Conservation (phyloP, 1,284 basidiomycete genomes). For the Porodaedalea pini region DNA sequence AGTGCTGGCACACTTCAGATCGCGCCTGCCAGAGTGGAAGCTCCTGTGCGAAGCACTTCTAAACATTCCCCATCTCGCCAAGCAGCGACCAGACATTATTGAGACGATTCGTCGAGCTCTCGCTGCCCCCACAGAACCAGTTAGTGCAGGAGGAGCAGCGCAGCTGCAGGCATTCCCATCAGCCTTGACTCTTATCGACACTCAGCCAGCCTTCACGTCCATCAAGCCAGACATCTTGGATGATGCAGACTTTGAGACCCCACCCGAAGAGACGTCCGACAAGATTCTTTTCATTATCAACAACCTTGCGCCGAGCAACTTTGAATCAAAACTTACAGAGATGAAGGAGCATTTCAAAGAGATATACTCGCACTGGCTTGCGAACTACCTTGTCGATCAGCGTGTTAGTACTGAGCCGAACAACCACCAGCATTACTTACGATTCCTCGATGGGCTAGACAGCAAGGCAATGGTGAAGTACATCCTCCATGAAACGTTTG, state of each 20-base stretch:
- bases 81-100: slow-evolving; percentile 85
- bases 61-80: slow-evolving; percentile 83
- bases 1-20: slow-evolving; percentile 86
- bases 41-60: slow-evolving; percentile 89
- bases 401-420: slow-evolving; percentile 96
- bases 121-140: slow-evolving; percentile 44
- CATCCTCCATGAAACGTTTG: slow-evolving; percentile 90
- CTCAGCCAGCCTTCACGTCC: slow-evolving; percentile 62
- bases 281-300: slow-evolving; percentile 98
- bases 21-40: slow-evolving; percentile 89
- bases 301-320: slow-evolving; percentile 93
- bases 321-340: slow-evolving; percentile 82
- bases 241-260: slow-evolving; percentile 57
- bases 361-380: slow-evolving; percentile 90
- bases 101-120: slow-evolving; percentile 72
- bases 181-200: slow-evolving; percentile 37
- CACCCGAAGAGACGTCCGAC: slow-evolving; percentile 88
- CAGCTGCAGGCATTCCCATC: slow-evolving; percentile 38
- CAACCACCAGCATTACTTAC: slow-evolving; percentile 93
- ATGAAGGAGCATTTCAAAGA: slow-evolving; percentile 82
- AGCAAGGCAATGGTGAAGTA: slow-evolving; percentile 64
- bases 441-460: slow-evolving; percentile 84
- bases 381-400: slow-evolving; percentile 95
- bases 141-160: slow-evolving; percentile 32
- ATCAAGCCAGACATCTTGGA: slow-evolving; percentile 66